Conservation (phyloP, 441 rosid genomes). For the Syzygium malaccense region DNA sequence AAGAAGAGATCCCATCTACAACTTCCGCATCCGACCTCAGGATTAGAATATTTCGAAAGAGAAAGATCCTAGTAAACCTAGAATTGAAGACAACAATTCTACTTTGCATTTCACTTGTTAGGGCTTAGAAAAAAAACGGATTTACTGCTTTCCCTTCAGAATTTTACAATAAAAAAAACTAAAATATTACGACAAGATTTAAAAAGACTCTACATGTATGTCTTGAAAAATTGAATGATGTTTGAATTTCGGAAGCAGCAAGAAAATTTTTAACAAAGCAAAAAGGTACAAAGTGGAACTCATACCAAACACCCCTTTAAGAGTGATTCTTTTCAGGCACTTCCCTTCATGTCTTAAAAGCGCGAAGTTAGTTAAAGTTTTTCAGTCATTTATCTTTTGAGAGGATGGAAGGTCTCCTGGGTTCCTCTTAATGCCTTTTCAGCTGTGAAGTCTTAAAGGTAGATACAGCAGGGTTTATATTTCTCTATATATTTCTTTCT, state of each 20-base stretch:
- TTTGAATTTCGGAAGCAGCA: neutral
- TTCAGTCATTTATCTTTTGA: neutral
- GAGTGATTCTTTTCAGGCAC: neutral
- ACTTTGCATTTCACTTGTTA: neutral
- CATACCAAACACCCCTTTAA: neutral
- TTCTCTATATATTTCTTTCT: too few relatives aligned
- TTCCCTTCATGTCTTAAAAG: neutral
- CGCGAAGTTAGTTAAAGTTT: neutral
- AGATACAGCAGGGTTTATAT: too few relatives aligned
- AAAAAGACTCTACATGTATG: neutral
- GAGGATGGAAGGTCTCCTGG: neutral
- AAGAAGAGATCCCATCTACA: neutral
- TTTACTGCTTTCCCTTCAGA: neutral
- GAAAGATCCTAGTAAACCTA: neutral
- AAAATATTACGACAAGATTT: neutral
- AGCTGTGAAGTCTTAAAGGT: too few relatives aligned
- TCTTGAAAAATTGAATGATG: neutral
- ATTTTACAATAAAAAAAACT: neutral
- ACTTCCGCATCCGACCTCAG: neutral
- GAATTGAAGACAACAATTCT: neutral
- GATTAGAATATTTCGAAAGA: neutral
- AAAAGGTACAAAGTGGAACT: neutral
- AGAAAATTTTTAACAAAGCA: neutral
- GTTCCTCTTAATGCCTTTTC: neutral
- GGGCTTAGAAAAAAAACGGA: neutral